Conservation (phyloP, 768 basidiomycete species). For the Podaxis sp. region DNA sequence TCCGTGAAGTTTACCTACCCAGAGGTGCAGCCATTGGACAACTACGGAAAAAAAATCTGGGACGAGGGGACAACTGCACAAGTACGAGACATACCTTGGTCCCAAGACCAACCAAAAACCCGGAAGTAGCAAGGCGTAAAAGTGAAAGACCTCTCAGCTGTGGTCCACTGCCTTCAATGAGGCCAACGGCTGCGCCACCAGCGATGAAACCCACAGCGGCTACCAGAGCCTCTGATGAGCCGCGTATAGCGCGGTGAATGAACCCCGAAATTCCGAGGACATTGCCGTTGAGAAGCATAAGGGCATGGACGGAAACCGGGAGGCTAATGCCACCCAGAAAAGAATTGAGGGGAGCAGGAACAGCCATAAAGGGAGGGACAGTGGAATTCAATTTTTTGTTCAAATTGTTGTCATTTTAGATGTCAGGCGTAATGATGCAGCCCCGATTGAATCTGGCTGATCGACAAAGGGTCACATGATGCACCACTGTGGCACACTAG, state of each 20-base stretch:
- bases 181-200: slow-evolving; percentile 41
- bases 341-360: slow-evolving; percentile 45
- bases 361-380: slow-evolving; percentile 24
- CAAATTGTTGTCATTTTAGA: background rate
- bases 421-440: background rate
- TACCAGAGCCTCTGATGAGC: slow-evolving; percentile 36
- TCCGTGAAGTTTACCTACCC: slow-evolving; percentile 33
- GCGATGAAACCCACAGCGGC: slow-evolving; percentile 43
- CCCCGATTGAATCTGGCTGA: background rate
- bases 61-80: background rate
- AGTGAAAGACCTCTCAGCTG: slow-evolving; percentile 21
- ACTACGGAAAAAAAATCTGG: slow-evolving; percentile 25
- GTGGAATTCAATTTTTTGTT: background rate
- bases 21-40: slow-evolving; percentile 63
- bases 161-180: slow-evolving; percentile 33
- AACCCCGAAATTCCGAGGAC: slow-evolving; percentile 63
- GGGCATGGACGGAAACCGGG: slow-evolving; percentile 45
- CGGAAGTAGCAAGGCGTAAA: slow-evolving; percentile 36
- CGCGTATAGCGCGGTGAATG: slow-evolving; percentile 44
- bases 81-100: slow-evolving; percentile 37
- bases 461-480: background rate
- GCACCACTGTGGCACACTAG: background rate
- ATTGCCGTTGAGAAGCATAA: slow-evolving; percentile 49
- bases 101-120: slow-evolving; percentile 54
- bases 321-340: slow-evolving; percentile 53